Evolutionary conservation across 257 asterid species (phyloP), one percentile per base, ranked within the genome.

Genomic region (Penstemon newberryi): DNA sequence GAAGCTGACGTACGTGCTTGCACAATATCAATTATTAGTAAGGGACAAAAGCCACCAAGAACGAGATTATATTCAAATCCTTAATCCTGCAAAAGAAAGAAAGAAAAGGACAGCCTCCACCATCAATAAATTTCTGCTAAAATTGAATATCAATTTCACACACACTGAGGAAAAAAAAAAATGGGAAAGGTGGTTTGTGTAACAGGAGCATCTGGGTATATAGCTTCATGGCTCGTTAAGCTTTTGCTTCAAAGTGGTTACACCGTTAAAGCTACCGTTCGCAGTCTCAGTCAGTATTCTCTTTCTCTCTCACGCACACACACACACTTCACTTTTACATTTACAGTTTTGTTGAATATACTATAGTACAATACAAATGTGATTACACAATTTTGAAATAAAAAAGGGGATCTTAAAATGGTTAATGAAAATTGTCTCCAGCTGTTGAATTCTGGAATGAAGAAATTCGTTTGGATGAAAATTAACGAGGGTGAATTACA

Each of bases 211-310:
- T 84, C 90, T 0, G 93, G 93, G 0, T 84, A 65, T 76, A 75
- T 82, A 18, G 90, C 90, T 0, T 85, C 92, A 47, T 87, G 91
- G 91, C 79, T 87, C 37, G 95, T 87, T 40, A 81, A 83, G 80
- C 59, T 81, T 51, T 19, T 85, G 56, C 89, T 87, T n/a, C 44
- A 76, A 0, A 82, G 82, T 52, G 89, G 92, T 33, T 87, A 87
- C 71, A 81, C 83, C 0, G 89, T 86, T 45, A 86, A 78, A 55
- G 92, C 82, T 61, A 82, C 91, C 3, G 93, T 88, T 71, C 78
- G 89, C 3, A 72, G 80, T 57, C 79, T 63, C 75, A 54, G 88
- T 87, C 36, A 39, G 74, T n/a, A 0, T n/a, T 12, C 72, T 66
- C 65, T 50, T 60, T 42, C 71, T 61, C 72, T 58, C 57, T 12